These are phyloP conservation scores for Cerrena zonata DNA, from an alignment of 1,284 basidiomycete genomes.

Conservation along the genomic window DNA sequence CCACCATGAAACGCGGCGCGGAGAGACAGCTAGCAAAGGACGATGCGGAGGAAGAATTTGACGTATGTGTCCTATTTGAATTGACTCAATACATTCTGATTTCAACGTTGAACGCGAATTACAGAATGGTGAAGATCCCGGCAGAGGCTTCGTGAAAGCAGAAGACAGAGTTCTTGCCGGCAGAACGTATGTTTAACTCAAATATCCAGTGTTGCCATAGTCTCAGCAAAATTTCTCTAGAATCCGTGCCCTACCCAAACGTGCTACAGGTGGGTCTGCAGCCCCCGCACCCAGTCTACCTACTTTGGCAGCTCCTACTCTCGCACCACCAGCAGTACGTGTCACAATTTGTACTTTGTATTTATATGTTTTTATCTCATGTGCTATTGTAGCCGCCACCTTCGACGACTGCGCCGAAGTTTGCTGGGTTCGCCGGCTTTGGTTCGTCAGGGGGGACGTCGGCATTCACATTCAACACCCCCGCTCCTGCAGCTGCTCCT, in stretches of 20 bases:
- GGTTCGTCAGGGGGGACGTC: constrained; percentile 26
- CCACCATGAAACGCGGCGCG: constrained; percentile 66
- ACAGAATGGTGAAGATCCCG: constrained; percentile 28
- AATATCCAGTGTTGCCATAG: constrained; percentile 4
- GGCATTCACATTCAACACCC: constrained; percentile 17
- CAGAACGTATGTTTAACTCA: constrained; percentile 41
- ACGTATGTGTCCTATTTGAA: constrained; percentile 8
- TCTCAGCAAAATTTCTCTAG: constrained; percentile 30
- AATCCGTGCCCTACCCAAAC: constrained; percentile 55
- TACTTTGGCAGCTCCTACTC: constrained; percentile 7
- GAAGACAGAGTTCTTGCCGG: constrained; percentile 45
- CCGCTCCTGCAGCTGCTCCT: constrained; percentile 4
- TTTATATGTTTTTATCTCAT: not conserved
- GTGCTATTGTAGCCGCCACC: not conserved
- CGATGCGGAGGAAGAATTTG: constrained; percentile 34
- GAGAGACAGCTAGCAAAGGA: constrained; percentile 69
- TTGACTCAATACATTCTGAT: not conserved
- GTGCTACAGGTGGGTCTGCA: constrained; percentile 24
- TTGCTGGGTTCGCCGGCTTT: constrained; percentile 45
- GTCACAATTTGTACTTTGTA: not conserved
- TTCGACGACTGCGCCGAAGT: constrained; percentile 27
- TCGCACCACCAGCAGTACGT: constrained; percentile 14
- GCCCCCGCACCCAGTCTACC: constrained; percentile 13
- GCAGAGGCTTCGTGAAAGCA: constrained; percentile 49
- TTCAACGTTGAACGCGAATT: constrained; percentile 1